A percentile compares a stretch with the other conserved stretches of the same genome.
These are phyloP conservation scores for Mycena leptocephala DNA, from an alignment of 768 basidiomycete genomes.

Conservation along the genomic window DNA sequence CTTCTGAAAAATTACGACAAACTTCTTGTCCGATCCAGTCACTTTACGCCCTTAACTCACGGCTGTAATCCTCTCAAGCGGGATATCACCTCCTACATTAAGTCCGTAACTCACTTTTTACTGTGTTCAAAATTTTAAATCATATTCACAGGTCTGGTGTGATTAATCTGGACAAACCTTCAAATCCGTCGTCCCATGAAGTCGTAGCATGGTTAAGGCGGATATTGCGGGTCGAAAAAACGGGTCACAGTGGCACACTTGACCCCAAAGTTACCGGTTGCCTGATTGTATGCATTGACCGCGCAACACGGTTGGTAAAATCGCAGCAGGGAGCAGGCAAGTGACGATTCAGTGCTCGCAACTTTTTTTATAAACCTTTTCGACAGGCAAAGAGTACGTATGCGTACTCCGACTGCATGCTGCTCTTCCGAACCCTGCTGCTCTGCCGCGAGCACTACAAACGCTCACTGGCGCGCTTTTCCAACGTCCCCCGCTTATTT, in stretches of 20 bases:
- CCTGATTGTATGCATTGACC: conserved; percentile 98
- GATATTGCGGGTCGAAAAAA: conserved; percentile 98
- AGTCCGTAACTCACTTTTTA: conserved; percentile 61
- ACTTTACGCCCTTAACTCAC: conserved; percentile 97
- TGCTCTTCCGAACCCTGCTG: conserved; percentile 83
- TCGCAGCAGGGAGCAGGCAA: conserved; percentile 97
- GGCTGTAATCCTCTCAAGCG: conserved; percentile 97
- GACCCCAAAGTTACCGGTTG: conserved; percentile 99
- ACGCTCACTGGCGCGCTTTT: conserved; percentile 98
- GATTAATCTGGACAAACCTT: conserved; percentile 99
- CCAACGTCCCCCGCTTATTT: conserved; percentile 98
- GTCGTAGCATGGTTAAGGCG: conserved; percentile 99
- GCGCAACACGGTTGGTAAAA: conserved; percentile 97
- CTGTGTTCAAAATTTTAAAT: conserved; percentile 25
- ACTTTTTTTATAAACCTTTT: conserved; percentile 3
- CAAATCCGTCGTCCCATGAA: conserved; percentile 99
- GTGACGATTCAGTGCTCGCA: conserved; percentile 41
- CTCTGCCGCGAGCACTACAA: conserved; percentile 94
- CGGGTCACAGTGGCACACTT: conserved; percentile 98
- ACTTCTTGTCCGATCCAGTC: conserved; percentile 92
- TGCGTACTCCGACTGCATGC: conserved; percentile 96
- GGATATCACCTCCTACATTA: conserved; percentile 93
- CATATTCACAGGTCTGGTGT: conserved; percentile 86
- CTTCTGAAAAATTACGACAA: conserved; percentile 99
- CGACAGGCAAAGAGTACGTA: conserved; percentile 96